Percentiles rank a stretch among this genome's conserved stretches.
Evolutionary conservation across 495 filamentous ascomycete species (phyloP).

Genomic region (Gamarada debralockiae): DNA sequence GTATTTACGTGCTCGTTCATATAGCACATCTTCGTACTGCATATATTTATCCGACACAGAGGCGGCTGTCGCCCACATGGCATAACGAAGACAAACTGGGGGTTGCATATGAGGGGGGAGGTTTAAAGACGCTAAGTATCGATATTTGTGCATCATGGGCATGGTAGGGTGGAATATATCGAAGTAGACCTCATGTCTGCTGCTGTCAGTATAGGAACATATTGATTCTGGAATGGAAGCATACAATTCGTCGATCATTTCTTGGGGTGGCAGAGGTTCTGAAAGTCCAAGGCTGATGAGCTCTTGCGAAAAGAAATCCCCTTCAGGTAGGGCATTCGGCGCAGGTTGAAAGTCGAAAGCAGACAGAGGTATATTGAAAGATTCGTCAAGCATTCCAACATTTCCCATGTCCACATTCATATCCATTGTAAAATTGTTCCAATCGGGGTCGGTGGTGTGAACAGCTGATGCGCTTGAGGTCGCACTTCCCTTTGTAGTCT

Average conservation of each 20-base stretch:
- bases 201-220: no score
- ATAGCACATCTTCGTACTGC: constrained; percentile 74
- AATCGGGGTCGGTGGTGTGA: constrained; percentile 6
- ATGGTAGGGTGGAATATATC: constrained; percentile 77
- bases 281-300: constrained; percentile 89
- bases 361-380: constrained; percentile 9
- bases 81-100: constrained; percentile 84
- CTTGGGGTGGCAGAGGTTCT: constrained; percentile 81
- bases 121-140: constrained; percentile 77
- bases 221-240: no score
- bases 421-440: constrained; percentile 30
- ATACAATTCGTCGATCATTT: constrained; percentile 87
- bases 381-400: constrained; percentile 10
- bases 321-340: constrained; percentile 24
- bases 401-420: constrained; percentile 12
- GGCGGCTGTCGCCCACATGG: constrained; percentile 87
- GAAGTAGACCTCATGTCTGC: constrained; percentile 78
- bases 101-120: constrained; percentile 74
- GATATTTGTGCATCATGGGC: constrained; percentile 82
- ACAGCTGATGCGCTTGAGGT: constrained; percentile 5
- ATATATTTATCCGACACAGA: constrained; percentile 76
- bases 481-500: constrained; percentile 3
- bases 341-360: constrained; percentile 3
- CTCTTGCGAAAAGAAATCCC: constrained; percentile 64
- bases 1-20: constrained; percentile 83